Evolutionary conservation across 495 filamentous ascomycete species (phyloP).

Genomic region (Aspergillus affinis): DNA sequence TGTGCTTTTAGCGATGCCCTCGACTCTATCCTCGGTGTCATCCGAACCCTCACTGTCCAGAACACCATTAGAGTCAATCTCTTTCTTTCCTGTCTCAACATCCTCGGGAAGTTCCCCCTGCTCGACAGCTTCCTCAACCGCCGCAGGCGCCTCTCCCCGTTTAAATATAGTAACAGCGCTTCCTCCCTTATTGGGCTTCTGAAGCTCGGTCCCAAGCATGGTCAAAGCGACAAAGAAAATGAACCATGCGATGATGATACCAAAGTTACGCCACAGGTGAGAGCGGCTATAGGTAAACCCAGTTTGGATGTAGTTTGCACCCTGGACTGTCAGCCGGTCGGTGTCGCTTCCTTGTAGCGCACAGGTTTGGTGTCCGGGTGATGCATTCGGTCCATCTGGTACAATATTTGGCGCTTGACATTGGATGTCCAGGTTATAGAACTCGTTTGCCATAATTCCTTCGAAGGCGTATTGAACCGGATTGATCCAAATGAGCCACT

Average conservation of each 20-base stretch:
- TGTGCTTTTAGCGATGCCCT: constrained; percentile 56
- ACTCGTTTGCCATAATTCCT: constrained; percentile 62
- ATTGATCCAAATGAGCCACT: constrained; percentile 76
- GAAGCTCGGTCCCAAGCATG: constrained; percentile 65
- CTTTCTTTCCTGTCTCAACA: constrained; percentile 46
- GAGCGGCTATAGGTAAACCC: constrained; percentile 54
- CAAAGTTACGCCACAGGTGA: constrained; percentile 65
- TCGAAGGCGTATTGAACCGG: constrained; percentile 77
- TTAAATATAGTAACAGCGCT: constrained; percentile 70
- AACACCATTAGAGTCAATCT: constrained; percentile 23
- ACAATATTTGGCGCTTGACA: constrained; percentile 57
- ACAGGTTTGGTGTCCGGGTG: constrained; percentile 58
- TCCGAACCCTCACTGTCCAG: constrained; percentile 24
- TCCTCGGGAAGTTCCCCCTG: constrained; percentile 39
- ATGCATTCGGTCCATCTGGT: constrained; percentile 60
- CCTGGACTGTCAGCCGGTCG: constrained; percentile 51
- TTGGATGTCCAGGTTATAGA: constrained; percentile 45
- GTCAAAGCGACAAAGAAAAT: constrained; percentile 53
- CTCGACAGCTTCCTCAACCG: constrained; percentile 46
- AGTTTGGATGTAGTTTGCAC: constrained; percentile 51
- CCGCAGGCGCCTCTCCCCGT: constrained; percentile 56
- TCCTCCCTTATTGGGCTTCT: constrained; percentile 70
- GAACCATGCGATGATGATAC: constrained; percentile 58
- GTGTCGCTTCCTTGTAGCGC: constrained; percentile 54
- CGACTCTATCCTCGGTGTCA: constrained; percentile 26